Conservation (phyloP, 176 grass and related monocot species). For the Bromus sterilis region DNA sequence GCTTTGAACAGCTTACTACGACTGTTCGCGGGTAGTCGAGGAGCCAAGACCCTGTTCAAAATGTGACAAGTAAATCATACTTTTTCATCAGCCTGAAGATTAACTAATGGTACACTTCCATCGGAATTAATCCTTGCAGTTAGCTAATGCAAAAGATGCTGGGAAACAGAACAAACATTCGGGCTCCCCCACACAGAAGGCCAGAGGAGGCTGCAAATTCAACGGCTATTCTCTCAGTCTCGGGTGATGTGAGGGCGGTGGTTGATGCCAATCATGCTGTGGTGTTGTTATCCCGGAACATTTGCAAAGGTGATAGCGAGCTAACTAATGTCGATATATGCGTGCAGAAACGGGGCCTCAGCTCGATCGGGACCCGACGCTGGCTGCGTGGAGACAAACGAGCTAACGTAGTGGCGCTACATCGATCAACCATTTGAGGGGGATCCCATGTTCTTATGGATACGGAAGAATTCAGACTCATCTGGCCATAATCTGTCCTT, state of each 20-base stretch:
- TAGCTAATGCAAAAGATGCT: background rate
- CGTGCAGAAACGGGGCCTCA: background rate
- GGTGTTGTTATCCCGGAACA: conserved; percentile 17
- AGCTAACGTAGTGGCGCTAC: background rate
- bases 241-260: conserved; percentile 27
- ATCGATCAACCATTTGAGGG: conserved; percentile 20
- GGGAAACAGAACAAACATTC: background rate
- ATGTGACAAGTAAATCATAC: background rate
- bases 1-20: background rate
- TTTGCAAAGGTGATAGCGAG: background rate
- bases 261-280: conserved; percentile 38
- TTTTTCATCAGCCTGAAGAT: no score
- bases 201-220: background rate
- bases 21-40: background rate
- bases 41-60: background rate
- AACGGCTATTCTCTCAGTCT: conserved; percentile 17
- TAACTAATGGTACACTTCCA: background rate
- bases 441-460: conserved; percentile 32
- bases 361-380: background rate
- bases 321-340: background rate
- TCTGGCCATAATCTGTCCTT: background rate
- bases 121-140: background rate
- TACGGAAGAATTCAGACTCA: background rate
- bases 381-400: conserved; percentile 1
- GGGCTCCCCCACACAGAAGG: background rate